Percentiles rank a stretch among this genome's conserved stretches.
Evolutionary conservation across 257 asterid species (phyloP).

Genomic region (Eustoma russellianum): DNA sequence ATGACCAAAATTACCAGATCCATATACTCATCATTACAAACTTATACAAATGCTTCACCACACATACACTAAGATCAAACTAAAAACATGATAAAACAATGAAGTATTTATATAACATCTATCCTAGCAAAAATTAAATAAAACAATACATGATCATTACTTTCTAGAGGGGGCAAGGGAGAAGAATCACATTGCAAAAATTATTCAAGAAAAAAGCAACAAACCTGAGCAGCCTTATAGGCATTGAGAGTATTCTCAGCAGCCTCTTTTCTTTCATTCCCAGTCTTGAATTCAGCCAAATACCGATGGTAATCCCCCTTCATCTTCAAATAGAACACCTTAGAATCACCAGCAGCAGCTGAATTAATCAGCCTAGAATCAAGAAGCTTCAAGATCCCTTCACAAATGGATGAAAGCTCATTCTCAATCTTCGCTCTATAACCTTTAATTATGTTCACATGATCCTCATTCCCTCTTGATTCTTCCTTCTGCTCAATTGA

Average conservation of each 20-base stretch:
- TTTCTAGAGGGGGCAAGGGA: too few relatives aligned
- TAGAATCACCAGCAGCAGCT: slow-evolving; percentile 55
- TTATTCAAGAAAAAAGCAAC: too few relatives aligned
- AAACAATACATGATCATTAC: too few relatives aligned
- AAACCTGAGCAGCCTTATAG: slow-evolving; percentile 84
- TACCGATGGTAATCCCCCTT: slow-evolving; percentile 79
- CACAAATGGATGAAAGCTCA: slow-evolving; percentile 58
- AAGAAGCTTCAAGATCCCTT: slow-evolving; percentile 65
- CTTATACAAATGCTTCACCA: too few relatives aligned
- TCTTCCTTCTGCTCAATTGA: slow-evolving; percentile 78
- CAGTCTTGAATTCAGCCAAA: slow-evolving; percentile 71
- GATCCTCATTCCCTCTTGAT: slow-evolving; percentile 75
- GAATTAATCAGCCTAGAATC: slow-evolving; percentile 49
- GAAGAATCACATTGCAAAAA: too few relatives aligned
- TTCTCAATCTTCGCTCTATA: slow-evolving; percentile 67
- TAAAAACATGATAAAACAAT: too few relatives aligned
- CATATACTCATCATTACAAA: too few relatives aligned
- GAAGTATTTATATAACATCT: too few relatives aligned
- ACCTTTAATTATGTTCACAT: slow-evolving; percentile 39
- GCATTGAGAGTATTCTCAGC: slow-evolving; percentile 79
- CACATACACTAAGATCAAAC: too few relatives aligned
- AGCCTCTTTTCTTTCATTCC: slow-evolving; percentile 61
- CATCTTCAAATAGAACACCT: slow-evolving; percentile 78
- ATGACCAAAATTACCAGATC: too few relatives aligned
- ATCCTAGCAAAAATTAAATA: too few relatives aligned